Evolutionary conservation across 1,139 yeast genomes (phyloP).

Genomic region (Lodderomyces orthopsilosis): DNA sequence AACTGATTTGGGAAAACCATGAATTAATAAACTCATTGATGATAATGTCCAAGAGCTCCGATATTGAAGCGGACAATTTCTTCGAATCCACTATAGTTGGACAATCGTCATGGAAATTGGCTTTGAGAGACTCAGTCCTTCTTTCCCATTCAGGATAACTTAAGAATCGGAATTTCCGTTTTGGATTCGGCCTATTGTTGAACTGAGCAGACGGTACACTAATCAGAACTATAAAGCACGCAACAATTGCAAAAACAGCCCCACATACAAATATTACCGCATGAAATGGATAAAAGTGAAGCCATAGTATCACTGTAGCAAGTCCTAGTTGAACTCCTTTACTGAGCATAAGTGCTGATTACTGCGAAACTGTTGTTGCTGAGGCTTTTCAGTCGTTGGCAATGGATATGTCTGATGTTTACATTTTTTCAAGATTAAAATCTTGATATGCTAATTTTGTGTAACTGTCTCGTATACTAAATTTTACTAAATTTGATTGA

Average conservation of each 20-base stretch:
- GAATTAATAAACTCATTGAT: conserved; percentile 58
- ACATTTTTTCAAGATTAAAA: background rate
- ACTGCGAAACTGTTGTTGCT: background rate
- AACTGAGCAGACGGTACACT: background rate
- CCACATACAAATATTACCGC: background rate
- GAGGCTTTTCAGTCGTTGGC: background rate
- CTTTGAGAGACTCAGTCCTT: background rate
- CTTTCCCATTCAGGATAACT: background rate
- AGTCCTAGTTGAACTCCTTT: background rate
- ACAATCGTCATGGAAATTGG: background rate
- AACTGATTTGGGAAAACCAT: conserved; percentile 61
- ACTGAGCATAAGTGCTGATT: background rate
- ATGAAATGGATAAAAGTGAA: background rate
- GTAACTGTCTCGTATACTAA: background rate
- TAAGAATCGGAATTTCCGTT: too few species aligned
- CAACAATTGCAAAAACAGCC: background rate
- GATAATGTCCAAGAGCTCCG: conserved; percentile 44
- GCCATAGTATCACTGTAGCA: background rate
- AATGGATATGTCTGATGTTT: background rate
- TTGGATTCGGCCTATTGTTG: background rate
- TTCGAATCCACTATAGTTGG: background rate
- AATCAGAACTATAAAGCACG: background rate
- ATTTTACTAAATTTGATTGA: too few species aligned
- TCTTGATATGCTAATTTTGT: background rate
- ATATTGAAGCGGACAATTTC: background rate